Conservation (phyloP, 768 basidiomycete genomes). For the Hericium alpestre region DNA sequence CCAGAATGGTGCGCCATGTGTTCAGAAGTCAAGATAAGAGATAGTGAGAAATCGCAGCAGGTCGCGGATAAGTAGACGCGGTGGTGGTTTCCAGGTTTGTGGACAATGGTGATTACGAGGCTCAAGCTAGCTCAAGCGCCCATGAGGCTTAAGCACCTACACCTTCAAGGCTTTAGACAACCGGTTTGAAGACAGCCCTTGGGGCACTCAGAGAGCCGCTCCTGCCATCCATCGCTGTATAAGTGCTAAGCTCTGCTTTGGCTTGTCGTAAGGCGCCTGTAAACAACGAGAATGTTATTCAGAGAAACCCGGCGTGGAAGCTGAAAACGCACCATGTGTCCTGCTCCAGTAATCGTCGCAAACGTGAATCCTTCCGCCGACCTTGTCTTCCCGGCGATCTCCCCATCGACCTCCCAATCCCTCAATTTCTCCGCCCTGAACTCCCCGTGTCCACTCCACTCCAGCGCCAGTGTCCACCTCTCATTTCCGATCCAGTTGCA, state of each 20-base stretch:
- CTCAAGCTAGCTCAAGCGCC: too few relatives aligned
- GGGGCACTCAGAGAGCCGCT: neutral
- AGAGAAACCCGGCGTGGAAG: neutral
- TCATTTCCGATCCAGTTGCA: conserved; percentile 61
- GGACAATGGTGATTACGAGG: too few relatives aligned
- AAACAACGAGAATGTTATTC: too few relatives aligned
- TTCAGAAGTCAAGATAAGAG: too few relatives aligned
- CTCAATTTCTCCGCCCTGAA: conserved; percentile 35
- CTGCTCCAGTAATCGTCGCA: conserved; percentile 51
- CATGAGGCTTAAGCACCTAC: too few relatives aligned
- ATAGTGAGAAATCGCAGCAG: too few relatives aligned
- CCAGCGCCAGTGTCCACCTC: conserved; percentile 44
- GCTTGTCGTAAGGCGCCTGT: conserved; percentile 56
- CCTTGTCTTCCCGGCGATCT: conserved; percentile 43
- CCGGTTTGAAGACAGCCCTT: too few relatives aligned
- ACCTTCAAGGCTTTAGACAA: too few relatives aligned
- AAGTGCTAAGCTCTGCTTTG: conserved; percentile 39
- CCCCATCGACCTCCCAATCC: conserved; percentile 46
- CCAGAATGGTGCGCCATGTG: too few relatives aligned
- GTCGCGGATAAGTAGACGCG: too few relatives aligned
- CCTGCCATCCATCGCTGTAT: conserved; percentile 38
- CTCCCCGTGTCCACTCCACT: conserved; percentile 47
- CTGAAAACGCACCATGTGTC: conserved; percentile 55
- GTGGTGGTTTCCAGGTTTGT: too few relatives aligned
- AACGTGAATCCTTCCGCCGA: conserved; percentile 49